phyloP scores from a whole-genome alignment of 78 protist genomes.

The Salpingoeca rosetta region DNA sequence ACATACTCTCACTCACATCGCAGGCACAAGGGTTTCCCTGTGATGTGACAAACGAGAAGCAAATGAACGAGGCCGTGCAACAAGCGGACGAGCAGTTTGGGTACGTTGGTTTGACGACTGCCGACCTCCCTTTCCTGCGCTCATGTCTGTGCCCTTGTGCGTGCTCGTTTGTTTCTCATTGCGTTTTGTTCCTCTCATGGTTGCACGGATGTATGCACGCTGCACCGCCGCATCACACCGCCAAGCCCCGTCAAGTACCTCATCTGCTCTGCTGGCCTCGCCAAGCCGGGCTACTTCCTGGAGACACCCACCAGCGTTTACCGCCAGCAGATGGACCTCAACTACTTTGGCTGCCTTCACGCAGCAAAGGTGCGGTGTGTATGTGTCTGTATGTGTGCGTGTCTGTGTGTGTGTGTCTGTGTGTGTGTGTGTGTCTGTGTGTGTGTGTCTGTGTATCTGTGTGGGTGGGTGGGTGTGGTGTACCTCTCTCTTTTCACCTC shows the following conservation, averaged over 20 bases:
- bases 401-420: background rate
- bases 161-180: too few species aligned
- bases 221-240: background rate
- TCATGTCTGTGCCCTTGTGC: too few species aligned
- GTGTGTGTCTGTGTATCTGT: too few species aligned
- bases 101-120: too few species aligned
- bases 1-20: background rate
- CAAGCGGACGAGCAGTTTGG: background rate
- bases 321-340: constrained; percentile 26
- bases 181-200: too few species aligned
- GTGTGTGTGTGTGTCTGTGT: background rate
- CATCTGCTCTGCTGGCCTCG: constrained; percentile 29
- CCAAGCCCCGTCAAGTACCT: constrained; percentile 5
- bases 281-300: constrained; percentile 38
- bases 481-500: too few species aligned
- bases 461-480: too few species aligned
- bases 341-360: constrained; percentile 40
- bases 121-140: too few species aligned
- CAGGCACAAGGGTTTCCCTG: background rate
- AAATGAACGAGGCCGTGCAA: background rate
- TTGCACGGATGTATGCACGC: too few species aligned
- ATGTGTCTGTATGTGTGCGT: background rate
- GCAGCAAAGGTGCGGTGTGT: background rate
- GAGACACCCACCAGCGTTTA: background rate
- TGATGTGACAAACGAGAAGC: constrained; percentile 1